A percentile compares a stretch with the other conserved stretches of the same genome.
Evolutionary conservation across 2,329 filamentous ascomycete genomes (phyloP).

Genomic region (Exophiala lecanii-corni): DNA sequence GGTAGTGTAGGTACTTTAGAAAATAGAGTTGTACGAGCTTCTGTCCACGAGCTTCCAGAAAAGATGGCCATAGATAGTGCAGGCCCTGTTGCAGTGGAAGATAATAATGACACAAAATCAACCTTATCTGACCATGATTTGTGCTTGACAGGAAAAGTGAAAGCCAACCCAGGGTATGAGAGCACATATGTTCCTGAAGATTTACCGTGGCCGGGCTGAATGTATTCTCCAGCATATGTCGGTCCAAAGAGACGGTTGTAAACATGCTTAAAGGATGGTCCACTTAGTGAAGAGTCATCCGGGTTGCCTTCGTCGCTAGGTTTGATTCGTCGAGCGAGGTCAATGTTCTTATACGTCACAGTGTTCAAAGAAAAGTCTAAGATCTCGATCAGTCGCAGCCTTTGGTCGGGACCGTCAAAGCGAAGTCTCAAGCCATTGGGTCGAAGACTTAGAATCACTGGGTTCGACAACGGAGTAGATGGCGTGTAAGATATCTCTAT

Average conservation of each 20-base stretch:
- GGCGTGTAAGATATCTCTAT: conserved; percentile 79
- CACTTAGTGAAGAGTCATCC: conserved; percentile 39
- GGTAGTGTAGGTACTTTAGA: conserved; percentile 68
- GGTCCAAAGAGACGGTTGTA: conserved; percentile 92
- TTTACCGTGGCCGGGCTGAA: conserved; percentile 55
- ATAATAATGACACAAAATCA: conserved; percentile 82
- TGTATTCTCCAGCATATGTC: conserved; percentile 89
- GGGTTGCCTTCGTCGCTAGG: conserved; percentile 39
- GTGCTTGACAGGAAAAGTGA: conserved; percentile 75
- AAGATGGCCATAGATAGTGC: conserved; percentile 89
- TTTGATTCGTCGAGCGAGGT: conserved; percentile 61
- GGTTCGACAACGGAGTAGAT: conserved; percentile 67
- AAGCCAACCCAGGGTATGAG: conserved; percentile 91
- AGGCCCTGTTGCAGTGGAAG: conserved; percentile 68
- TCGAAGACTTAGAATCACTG: conserved; percentile 70
- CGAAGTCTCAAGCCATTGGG: conserved; percentile 83
- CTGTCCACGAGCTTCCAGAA: conserved; percentile 83
- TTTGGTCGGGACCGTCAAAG: conserved; percentile 91
- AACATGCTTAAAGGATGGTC: conserved; percentile 80
- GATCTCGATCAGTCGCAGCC: conserved; percentile 84
- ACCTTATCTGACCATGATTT: conserved; percentile 67
- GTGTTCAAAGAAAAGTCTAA: conserved; percentile 81
- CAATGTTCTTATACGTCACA: conserved; percentile 75
- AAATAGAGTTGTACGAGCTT: conserved; percentile 72
- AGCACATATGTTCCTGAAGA: conserved; percentile 75